These are phyloP conservation scores for Podaxis sp. DNA, from an alignment of 768 basidiomycete genomes.

Conservation along the genomic window DNA sequence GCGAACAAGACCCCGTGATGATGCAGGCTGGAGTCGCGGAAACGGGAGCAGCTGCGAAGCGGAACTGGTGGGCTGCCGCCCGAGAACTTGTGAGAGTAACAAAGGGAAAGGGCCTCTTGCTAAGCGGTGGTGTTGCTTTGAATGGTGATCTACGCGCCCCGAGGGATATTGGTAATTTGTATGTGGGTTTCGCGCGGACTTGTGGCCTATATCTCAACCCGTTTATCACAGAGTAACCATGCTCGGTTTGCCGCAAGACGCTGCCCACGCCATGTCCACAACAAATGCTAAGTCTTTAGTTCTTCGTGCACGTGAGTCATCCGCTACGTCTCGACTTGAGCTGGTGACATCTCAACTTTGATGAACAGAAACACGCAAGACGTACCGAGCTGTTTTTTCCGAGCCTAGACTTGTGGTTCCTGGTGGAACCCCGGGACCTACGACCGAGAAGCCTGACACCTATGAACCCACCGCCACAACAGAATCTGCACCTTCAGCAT, in stretches of 20 bases:
- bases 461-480: too few species aligned
- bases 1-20: constrained; percentile 46
- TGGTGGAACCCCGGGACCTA: neutral
- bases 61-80: constrained; percentile 83
- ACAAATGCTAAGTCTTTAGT: constrained; percentile 62
- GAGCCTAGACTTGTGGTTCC: constrained; percentile 68
- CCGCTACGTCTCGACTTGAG: neutral
- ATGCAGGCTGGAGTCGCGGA: constrained; percentile 46
- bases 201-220: neutral
- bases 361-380: constrained; percentile 70
- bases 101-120: constrained; percentile 71
- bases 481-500: neutral
- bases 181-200: constrained; percentile 19
- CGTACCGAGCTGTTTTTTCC: constrained; percentile 75
- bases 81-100: constrained; percentile 76
- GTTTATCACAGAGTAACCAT: constrained; percentile 48
- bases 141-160: constrained; percentile 67
- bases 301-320: constrained; percentile 63
- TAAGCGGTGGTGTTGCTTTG: constrained; percentile 63
- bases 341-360: neutral
- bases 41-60: constrained; percentile 50
- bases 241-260: constrained; percentile 65
- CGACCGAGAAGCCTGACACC: neutral
- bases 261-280: constrained; percentile 58
- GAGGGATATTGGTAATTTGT: constrained; percentile 75